These are phyloP conservation scores for Backusella sp. DNA, from an alignment of 192 early-diverging fungal species.

Conservation along the genomic window DNA sequence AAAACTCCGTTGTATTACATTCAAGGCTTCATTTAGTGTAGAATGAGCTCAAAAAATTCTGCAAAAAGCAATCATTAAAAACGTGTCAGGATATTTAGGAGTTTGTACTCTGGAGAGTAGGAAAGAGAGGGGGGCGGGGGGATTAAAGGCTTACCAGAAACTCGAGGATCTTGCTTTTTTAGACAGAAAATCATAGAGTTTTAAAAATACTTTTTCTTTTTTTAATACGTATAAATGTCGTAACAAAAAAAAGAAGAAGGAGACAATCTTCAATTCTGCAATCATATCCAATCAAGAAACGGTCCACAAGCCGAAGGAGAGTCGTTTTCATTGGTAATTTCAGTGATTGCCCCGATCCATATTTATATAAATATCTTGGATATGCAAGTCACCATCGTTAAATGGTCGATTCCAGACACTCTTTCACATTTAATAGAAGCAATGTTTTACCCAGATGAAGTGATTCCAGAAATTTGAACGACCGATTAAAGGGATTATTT, in stretches of 20 bases:
- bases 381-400: neutral
- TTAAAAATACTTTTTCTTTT: neutral
- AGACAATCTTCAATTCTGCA: neutral
- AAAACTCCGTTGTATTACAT: slow-evolving; percentile 8
- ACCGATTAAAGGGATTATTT: neutral
- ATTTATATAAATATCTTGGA: neutral
- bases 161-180: slow-evolving; percentile 3
- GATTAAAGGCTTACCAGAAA: neutral
- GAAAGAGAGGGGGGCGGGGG: neutral
- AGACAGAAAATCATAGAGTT: neutral
- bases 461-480: neutral
- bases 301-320: neutral
- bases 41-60: slow-evolving; percentile 4
- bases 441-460: neutral
- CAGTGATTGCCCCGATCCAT: slow-evolving; percentile 4
- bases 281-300: neutral
- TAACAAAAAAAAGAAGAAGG: neutral
- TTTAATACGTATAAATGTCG: neutral
- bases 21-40: neutral
- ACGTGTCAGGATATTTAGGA: neutral
- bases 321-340: neutral
- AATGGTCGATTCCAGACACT: neutral
- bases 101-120: neutral
- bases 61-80: slow-evolving; percentile 9
- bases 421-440: neutral